Evolutionary conservation across 2,329 filamentous ascomycete species (phyloP).

Genomic region (Piedraia hortae): DNA sequence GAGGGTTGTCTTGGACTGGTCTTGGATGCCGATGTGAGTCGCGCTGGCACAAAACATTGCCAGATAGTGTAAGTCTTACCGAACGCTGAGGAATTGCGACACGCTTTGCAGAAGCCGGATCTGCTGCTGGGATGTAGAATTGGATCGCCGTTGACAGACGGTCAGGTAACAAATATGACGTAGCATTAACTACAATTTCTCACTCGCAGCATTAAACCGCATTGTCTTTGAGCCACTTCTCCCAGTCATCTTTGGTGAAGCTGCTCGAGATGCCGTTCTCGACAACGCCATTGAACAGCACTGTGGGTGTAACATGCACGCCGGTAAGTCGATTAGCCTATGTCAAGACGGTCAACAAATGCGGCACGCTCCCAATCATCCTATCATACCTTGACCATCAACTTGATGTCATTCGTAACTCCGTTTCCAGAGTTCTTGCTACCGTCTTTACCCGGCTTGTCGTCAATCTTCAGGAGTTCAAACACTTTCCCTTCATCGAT

Average conservation of each 20-base stretch:
- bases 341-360: constrained; percentile 1
- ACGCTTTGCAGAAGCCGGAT: no score
- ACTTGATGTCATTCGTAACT: constrained; percentile 64
- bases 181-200: no score
- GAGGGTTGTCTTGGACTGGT: no score
- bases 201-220: constrained; percentile 24
- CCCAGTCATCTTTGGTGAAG: constrained; percentile 60
- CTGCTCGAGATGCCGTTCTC: constrained; percentile 51
- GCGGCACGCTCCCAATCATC: not conserved
- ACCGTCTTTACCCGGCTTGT: constrained; percentile 38
- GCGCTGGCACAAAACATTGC: no score
- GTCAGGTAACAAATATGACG: no score
- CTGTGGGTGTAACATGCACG: constrained; percentile 76
- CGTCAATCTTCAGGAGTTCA: constrained; percentile 36
- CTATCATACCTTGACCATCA: constrained; percentile 42
- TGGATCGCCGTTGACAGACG: no score
- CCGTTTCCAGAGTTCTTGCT: constrained; percentile 51
- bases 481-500: constrained; percentile 45
- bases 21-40: no score
- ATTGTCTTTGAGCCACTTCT: constrained; percentile 50
- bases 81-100: no score
- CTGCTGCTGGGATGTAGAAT: no score
- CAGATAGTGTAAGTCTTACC: no score
- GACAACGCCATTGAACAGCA: constrained; percentile 59
- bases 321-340: constrained; percentile 40